A percentile compares a stretch with the other conserved stretches of the same genome.
Conservation (phyloP, 768 basidiomycete genomes). For the Scleroderma bovista region DNA sequence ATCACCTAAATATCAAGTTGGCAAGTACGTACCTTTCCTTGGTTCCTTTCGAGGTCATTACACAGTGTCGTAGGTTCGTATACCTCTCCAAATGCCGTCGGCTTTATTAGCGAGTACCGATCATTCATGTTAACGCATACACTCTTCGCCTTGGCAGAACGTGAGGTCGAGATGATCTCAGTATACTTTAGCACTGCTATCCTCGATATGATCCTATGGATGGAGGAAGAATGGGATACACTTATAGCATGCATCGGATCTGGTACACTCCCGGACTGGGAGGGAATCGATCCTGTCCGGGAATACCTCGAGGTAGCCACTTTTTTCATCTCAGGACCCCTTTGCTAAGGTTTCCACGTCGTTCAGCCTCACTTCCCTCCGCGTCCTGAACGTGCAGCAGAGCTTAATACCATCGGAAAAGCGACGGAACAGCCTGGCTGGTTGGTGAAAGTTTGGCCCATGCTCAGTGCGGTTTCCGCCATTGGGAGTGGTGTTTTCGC, state of each 20-base stretch:
- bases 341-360: neutral
- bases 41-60: neutral
- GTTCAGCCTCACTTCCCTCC: neutral
- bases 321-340: neutral
- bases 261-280: slow-evolving; percentile 3
- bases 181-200: slow-evolving; percentile 1
- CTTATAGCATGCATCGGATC: slow-evolving; percentile 7
- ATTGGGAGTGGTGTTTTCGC: slow-evolving; percentile 2
- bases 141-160: slow-evolving; percentile 6
- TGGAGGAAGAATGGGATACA: slow-evolving; percentile 6
- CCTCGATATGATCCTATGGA: slow-evolving; percentile 6
- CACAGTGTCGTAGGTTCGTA: neutral
- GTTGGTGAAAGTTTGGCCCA: slow-evolving; percentile 1
- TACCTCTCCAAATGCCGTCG: slow-evolving; percentile 4
- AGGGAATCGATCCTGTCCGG: slow-evolving; percentile 2
- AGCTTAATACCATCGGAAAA: slow-evolving; percentile 4
- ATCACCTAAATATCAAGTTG: slow-evolving; percentile 7
- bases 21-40: slow-evolving; percentile 1
- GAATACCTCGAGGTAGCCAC: slow-evolving; percentile 1
- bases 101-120: slow-evolving; percentile 6
- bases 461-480: neutral
- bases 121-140: slow-evolving; percentile 7
- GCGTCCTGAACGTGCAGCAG: slow-evolving; percentile 3
- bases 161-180: neutral
- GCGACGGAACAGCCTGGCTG: neutral